Conservation (phyloP, 768 basidiomycete species). For the Mycena maculata region DNA sequence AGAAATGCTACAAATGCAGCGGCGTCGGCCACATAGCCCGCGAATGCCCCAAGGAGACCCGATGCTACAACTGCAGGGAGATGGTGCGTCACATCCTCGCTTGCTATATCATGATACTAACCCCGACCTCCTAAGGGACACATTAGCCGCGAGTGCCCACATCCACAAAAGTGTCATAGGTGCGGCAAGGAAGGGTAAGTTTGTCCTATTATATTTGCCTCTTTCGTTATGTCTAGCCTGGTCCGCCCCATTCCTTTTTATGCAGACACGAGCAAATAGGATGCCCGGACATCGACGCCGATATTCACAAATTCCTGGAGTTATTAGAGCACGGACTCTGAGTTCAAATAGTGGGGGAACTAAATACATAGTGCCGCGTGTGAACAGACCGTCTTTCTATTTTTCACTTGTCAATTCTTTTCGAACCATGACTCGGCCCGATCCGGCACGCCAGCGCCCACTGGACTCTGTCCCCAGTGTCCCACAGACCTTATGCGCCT, state of each 20-base stretch:
- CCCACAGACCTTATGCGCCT: constrained; percentile 6
- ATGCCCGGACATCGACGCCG: constrained; percentile 9
- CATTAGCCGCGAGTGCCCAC: constrained; percentile 17
- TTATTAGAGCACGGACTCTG: constrained; percentile 2
- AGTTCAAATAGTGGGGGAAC: constrained; percentile 2
- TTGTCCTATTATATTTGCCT: constrained; percentile 1
- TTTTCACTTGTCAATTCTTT: constrained; percentile 11
- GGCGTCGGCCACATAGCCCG: constrained; percentile 9
- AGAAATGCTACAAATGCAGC: constrained; percentile 17
- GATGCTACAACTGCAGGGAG: constrained; percentile 18
- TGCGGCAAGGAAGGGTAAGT: constrained; percentile 18
- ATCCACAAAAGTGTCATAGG: constrained; percentile 8
- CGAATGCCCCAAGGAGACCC: constrained; percentile 14
- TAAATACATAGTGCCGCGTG: constrained; percentile 4
- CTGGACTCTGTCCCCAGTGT: neutral
- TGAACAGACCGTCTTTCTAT: constrained; percentile 1
- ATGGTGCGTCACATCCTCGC: constrained; percentile 12
- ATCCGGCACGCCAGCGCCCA: constrained; percentile 1
- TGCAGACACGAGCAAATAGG: constrained; percentile 2
- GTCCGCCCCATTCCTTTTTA: neutral
- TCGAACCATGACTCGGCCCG: constrained; percentile 2
- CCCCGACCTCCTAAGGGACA: constrained; percentile 11
- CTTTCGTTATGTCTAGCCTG: neutral
- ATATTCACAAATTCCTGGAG: neutral
- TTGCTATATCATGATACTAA: constrained; percentile 15